These are phyloP conservation scores for Asparagopsis taxiformis DNA, from an alignment of 31 red algal species.

Conservation along the genomic window DNA sequence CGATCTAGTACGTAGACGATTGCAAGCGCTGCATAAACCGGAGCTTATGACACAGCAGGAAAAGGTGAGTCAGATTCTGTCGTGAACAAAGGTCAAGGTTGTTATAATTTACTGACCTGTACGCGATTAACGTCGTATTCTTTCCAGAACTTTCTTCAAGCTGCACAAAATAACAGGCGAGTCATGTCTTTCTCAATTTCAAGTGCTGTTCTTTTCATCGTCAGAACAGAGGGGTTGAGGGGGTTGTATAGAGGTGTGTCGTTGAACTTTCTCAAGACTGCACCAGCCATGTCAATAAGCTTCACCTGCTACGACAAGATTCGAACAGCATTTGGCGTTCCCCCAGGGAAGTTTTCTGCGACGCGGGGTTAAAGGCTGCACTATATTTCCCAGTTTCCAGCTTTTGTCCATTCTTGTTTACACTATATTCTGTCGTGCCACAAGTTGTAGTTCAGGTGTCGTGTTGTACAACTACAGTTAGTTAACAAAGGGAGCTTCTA, in stretches of 20 bases:
- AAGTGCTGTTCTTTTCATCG: constrained; percentile 53
- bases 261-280: constrained; percentile 87
- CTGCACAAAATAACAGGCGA: constrained; percentile 13
- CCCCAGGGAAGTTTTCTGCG: constrained; percentile 69
- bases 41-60: constrained; percentile 69
- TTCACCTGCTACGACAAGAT: constrained; percentile 89
- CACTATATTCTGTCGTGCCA: too few species aligned
- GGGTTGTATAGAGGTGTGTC: constrained; percentile 80
- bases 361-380: constrained; percentile 52
- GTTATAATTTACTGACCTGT: too few species aligned
- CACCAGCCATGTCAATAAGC: constrained; percentile 81
- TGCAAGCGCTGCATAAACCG: constrained; percentile 73
- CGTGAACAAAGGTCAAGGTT: too few species aligned
- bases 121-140: background rate
- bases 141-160: constrained; percentile 21
- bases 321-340: constrained; percentile 63
- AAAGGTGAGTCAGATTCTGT: constrained; percentile 50
- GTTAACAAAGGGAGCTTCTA: background rate
- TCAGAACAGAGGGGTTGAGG: constrained; percentile 68
- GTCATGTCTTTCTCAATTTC: constrained; percentile 50
- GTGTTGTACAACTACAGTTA: background rate
- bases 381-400: too few species aligned
- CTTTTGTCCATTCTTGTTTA: too few species aligned
- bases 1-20: constrained; percentile 75
- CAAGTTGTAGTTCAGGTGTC: too few species aligned